Evolutionary conservation across 1,139 yeast species (phyloP), one percentile per base, ranked within the genome.

Genomic region (Ogataea hybrid): DNA sequence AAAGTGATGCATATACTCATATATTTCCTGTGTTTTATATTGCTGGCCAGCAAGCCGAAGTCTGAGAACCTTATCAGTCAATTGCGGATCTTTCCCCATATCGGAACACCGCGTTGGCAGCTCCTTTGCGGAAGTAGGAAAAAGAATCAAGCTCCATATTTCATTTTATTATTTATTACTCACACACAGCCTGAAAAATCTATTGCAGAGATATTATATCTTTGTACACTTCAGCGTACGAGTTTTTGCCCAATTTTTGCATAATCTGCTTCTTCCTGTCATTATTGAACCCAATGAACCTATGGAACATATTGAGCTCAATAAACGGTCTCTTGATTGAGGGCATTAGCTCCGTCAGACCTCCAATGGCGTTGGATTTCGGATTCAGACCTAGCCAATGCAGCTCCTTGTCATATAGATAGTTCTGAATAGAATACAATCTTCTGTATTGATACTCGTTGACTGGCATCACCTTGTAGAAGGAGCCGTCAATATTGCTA

Each of bases 351-450:
- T 50, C 40, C 6, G 44, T 57, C 30, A 71, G 52, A n/a, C 76
- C 76, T 2, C 81, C 79, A 28, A 77, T 67, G 38, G 90, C 67
- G 57, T 84, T 84, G 65, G 81, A 67, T 49, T 78, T 70, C 3
- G 97, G 96, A 58, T 90, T 92, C 50, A 92, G 68, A 0, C 97
- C 96, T 46, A 87, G 83, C 47, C 68, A 64, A 49, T 86, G 94
- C 42, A 70, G 73, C 48, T 81, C 86, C 50, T 81, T 82, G 47
- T 90, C 97, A 18, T 77, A 75, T 42, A 92, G 66, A 56, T 89
- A 97, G 62, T 89, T 96, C 57, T 90, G 97, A 15, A 92, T 68
- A 28, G 89, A 84, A 57, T 85, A 87, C 61, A 92, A 71, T 47
- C 95, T 71, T 61, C 97, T 75, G 63, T 88, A 92, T 12, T 79